phyloP scores from a whole-genome alignment of 768 basidiomycete genomes.

The Gymnopilus junonius region DNA sequence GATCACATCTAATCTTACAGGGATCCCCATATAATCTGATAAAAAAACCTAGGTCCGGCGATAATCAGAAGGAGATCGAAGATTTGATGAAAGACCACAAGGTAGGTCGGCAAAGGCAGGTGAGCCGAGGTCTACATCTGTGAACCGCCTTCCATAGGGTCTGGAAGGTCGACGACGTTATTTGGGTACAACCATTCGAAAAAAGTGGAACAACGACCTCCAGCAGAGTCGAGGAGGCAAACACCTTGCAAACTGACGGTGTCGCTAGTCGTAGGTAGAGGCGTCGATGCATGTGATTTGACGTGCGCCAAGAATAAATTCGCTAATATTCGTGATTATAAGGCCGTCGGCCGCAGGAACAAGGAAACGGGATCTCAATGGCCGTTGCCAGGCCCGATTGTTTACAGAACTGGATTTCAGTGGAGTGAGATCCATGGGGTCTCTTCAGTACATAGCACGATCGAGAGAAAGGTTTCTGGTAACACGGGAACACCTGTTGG shows the following conservation, averaged over 20 bases:
- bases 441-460: too few species aligned
- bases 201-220: not conserved
- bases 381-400: not conserved
- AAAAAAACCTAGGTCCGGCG: slow-evolving; percentile 1
- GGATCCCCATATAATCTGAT: slow-evolving; percentile 7
- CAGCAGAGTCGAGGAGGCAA: not conserved
- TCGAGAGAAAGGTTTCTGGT: not conserved
- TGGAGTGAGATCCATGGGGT: too few species aligned
- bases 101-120: not conserved
- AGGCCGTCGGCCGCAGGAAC: not conserved
- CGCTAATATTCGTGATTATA: too few species aligned
- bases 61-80: not conserved
- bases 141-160: not conserved
- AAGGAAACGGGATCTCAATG: not conserved
- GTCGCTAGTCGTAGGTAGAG: not conserved
- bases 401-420: too few species aligned
- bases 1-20: slow-evolving; percentile 21
- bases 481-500: not conserved
- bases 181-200: not conserved
- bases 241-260: not conserved
- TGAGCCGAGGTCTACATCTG: not conserved
- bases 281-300: not conserved
- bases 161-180: not conserved
- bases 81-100: not conserved
- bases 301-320: not conserved